Evolutionary conservation across 2,329 filamentous ascomycete species (phyloP).

Genomic region (Chaetomiaceae sp.): DNA sequence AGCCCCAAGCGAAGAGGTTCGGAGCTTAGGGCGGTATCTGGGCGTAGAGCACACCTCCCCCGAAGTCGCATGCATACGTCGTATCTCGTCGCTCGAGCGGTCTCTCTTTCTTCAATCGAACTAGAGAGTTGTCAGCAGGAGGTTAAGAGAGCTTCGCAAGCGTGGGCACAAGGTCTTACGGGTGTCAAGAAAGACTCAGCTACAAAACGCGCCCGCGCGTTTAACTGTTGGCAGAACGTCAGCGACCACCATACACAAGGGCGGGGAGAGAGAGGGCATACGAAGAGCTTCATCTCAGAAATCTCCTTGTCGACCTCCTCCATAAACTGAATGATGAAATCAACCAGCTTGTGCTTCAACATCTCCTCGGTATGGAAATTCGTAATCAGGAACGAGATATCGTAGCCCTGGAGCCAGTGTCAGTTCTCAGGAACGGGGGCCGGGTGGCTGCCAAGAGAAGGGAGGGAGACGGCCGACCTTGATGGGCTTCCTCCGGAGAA

Average conservation of each 20-base stretch:
- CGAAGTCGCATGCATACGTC: neutral
- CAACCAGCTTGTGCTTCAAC: constrained; percentile 97
- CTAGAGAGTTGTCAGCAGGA: constrained; percentile 13
- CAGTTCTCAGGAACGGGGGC: too few species aligned
- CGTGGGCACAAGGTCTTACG: constrained; percentile 22
- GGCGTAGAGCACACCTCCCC: neutral
- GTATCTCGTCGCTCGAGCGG: neutral
- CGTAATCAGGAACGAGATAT: constrained; percentile 97
- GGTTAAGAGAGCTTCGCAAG: neutral
- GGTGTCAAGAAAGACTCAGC: constrained; percentile 98
- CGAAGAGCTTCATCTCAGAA: constrained; percentile 99
- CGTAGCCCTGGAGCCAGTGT: constrained; percentile 67
- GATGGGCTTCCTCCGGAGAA: constrained; percentile 88
- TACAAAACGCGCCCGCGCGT: constrained; percentile 93
- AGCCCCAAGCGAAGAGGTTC: constrained; percentile 10
- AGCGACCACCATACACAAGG: constrained; percentile 10
- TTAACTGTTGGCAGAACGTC: constrained; percentile 57
- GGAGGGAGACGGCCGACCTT: constrained; percentile 52
- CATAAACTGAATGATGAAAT: constrained; percentile 99
- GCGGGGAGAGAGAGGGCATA: constrained; percentile 43
- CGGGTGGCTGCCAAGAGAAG: too few species aligned
- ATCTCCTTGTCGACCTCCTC: constrained; percentile 99
- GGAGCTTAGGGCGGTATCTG: neutral
- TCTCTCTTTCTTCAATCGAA: constrained; percentile 22
- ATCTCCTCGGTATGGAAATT: constrained; percentile 99